These are phyloP conservation scores for Saksenaea vasiformis DNA, from an alignment of 371 early-diverging fungal species.

Conservation along the genomic window DNA sequence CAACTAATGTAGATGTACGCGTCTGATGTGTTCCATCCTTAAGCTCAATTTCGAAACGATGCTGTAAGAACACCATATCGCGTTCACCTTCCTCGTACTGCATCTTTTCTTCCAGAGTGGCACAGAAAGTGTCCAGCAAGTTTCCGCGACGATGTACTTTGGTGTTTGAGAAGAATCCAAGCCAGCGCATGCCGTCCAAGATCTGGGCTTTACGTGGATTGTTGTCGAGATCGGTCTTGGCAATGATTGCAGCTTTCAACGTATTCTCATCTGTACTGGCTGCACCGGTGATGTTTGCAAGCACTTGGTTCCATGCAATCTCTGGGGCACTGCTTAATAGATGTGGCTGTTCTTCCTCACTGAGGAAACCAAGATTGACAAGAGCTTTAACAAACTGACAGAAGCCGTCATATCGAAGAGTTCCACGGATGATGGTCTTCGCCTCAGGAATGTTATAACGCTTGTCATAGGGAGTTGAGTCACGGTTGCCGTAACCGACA, in stretches of 20 bases:
- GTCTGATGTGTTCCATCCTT: constrained; percentile 78
- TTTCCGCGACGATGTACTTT: constrained; percentile 73
- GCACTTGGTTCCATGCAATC: constrained; percentile 77
- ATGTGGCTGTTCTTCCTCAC: constrained; percentile 71
- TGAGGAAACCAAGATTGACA: constrained; percentile 91
- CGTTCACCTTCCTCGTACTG: constrained; percentile 90
- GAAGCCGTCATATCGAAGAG: constrained; percentile 93
- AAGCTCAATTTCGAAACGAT: constrained; percentile 90
- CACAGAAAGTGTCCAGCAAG: constrained; percentile 93
- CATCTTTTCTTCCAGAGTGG: constrained; percentile 92
- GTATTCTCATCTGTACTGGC: constrained; percentile 23
- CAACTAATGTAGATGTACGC: constrained; percentile 89
- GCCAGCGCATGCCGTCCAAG: constrained; percentile 80
- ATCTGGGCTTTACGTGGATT: constrained; percentile 58
- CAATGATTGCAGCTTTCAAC: constrained; percentile 49
- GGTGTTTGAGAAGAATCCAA: constrained; percentile 76
- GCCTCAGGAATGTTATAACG: constrained; percentile 96
- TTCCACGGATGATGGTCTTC: constrained; percentile 92
- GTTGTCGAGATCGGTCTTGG: constrained; percentile 49
- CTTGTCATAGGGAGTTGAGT: constrained; percentile 93
- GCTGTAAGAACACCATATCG: constrained; percentile 97
- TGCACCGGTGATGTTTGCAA: constrained; percentile 62
- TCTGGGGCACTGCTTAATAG: constrained; percentile 58
- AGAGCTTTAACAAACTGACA: constrained; percentile 90
- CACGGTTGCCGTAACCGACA: constrained; percentile 95